Conservation (phyloP, 169 alveolate genomes). For the Cryptosporidium ryanae region DNA sequence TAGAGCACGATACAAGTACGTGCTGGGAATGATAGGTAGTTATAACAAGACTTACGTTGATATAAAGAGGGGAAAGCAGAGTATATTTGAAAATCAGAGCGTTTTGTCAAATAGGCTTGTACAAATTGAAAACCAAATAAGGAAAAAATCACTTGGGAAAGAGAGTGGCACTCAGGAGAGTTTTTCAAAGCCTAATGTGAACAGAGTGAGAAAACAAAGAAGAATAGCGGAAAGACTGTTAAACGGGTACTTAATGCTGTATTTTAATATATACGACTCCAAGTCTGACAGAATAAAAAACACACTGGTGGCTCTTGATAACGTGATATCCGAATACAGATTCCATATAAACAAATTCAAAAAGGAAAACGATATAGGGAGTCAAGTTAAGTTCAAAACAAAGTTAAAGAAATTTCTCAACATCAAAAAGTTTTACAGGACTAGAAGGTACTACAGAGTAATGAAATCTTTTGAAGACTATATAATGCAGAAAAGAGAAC, state of each 20-base stretch:
- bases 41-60: slow-evolving; percentile 9
- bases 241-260: slow-evolving; percentile 1
- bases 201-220: slow-evolving; percentile 34
- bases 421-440: slow-evolving; percentile 4
- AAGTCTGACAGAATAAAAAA: slow-evolving; percentile 21
- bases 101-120: neutral
- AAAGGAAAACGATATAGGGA: slow-evolving; percentile 20
- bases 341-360: slow-evolving; percentile 20
- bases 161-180: too few species aligned
- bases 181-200: neutral
- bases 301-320: slow-evolving; percentile 3
- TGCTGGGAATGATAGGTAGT: slow-evolving; percentile 5
- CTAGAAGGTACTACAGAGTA: slow-evolving; percentile 19
- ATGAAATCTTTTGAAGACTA: slow-evolving; percentile 41
- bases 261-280: slow-evolving; percentile 19
- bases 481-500: slow-evolving; percentile 28
- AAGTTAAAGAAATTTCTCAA: slow-evolving; percentile 14
- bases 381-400: slow-evolving; percentile 5
- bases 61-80: slow-evolving; percentile 22
- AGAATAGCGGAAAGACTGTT: slow-evolving; percentile 51
- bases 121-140: slow-evolving; percentile 2
- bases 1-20: slow-evolving; percentile 37
- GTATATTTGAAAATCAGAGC: slow-evolving; percentile 7
- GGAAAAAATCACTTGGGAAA: neutral
- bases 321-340: slow-evolving; percentile 19